Conservation (phyloP, 169 alveolate species). For the Perkinsus marinus region DNA sequence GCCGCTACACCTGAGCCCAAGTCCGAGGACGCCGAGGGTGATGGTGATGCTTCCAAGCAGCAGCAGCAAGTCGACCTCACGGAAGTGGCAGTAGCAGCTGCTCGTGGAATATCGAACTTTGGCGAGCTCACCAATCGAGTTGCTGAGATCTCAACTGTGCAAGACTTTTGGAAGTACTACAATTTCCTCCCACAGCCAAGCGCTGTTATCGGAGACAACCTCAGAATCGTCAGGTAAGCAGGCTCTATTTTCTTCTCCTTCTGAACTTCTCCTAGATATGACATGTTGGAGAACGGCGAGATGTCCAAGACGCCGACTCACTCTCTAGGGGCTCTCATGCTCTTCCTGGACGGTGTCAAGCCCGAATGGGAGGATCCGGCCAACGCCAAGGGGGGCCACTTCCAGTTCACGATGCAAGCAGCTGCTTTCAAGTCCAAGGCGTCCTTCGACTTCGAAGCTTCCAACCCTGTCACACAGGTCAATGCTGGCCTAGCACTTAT, state of each 20-base stretch:
- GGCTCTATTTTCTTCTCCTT: too few species aligned
- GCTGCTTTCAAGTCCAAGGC: neutral
- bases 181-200: constrained; percentile 25
- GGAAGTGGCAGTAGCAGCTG: neutral
- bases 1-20: neutral
- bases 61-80: neutral
- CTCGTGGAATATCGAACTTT: neutral
- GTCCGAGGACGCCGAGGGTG: neutral
- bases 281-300: neutral
- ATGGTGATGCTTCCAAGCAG: neutral
- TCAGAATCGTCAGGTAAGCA: constrained; percentile 13
- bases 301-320: constrained; percentile 11
- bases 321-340: constrained; percentile 11
- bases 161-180: constrained; percentile 27
- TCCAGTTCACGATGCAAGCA: constrained; percentile 7
- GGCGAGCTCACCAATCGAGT: constrained; percentile 16
- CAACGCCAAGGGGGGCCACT: constrained; percentile 24
- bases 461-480: constrained; percentile 9
- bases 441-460: neutral
- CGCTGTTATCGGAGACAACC: constrained; percentile 11
- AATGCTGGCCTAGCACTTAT: constrained; percentile 15
- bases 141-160: constrained; percentile 19
- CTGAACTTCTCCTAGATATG: neutral
- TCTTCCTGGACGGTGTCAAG: constrained; percentile 19
- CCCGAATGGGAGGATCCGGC: constrained; percentile 29